Conservation (phyloP, 129 eudicot genomes). For the Scalesia atractyloides region DNA sequence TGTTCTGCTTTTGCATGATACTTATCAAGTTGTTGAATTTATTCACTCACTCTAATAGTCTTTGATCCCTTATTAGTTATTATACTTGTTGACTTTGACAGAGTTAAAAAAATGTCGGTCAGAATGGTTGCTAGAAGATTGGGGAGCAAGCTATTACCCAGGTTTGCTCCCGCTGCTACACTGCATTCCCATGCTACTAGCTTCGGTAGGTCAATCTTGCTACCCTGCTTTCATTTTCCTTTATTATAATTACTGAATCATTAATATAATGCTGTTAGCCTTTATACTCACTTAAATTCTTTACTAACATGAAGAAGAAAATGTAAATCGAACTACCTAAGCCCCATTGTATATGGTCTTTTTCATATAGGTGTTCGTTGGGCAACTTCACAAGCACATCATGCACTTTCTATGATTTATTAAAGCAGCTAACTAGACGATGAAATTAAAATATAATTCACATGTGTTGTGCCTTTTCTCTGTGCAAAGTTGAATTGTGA, state of each 20-base stretch:
- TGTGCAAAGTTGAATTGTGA: background rate
- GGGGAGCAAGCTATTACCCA: conserved; percentile 48
- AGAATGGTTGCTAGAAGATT: conserved; percentile 45
- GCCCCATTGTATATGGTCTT: no score
- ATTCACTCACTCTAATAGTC: conserved; percentile 16
- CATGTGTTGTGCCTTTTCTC: background rate
- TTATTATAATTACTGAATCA: background rate
- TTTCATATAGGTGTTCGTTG: no score
- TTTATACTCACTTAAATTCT: background rate
- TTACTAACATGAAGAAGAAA: no score
- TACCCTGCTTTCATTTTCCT: background rate
- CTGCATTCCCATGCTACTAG: conserved; percentile 94
- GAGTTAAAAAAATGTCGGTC: conserved; percentile 45
- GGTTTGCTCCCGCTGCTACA: conserved; percentile 43
- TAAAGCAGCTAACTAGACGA: no score
- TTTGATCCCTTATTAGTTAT: background rate
- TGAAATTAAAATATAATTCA: no score
- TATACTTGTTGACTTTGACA: conserved; percentile 20
- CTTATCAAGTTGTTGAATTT: background rate
- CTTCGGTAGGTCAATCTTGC: conserved; percentile 54
- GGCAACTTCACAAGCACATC: no score
- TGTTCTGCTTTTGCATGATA: background rate
- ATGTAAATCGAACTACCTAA: no score
- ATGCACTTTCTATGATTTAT: background rate
- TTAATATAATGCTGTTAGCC: background rate